Evolutionary conservation across 441 rosid species (phyloP), one percentile per base, ranked within the genome.

Genomic region (Erodium moschatum): DNA sequence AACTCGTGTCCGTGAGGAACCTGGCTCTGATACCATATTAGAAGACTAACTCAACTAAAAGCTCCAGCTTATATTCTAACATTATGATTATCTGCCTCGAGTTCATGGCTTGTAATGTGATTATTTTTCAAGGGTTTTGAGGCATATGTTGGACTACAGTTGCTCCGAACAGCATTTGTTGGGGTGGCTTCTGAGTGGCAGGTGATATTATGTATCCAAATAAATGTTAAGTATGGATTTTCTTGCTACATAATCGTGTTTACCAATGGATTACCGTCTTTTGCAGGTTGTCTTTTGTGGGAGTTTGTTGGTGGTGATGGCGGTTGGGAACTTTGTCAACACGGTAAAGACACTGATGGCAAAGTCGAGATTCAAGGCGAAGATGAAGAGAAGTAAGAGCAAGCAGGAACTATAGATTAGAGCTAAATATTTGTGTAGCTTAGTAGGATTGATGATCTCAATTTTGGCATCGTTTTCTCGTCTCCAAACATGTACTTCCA

Each of bases 281-380:
- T 67, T 77, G 74, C 94, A 90, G 97, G 88, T 92, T 9, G 79
- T 82, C 61, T 71, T 86, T 67, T 93, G 96, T 68, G 98, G 98
- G 68, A 58, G 86, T 64, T 87, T 93, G 50, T 79, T 93, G 84
- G 85, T 93, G 58, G 77, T 91, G 38, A 91, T 93, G 98, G 98
- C 98, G 0, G 80, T 83, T 38, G 98, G 98, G 69, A 93, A 91
- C 84, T 93, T 93, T 78, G 74, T 76, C 66, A 89, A 88, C 81
- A 93, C 98, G 0, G 92, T 91, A 58, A 80, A 89, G 83, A 89
- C 97, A 13, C 85, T 93, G 29, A 81, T 88, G 95, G 77, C 76
- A 9, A 93, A 91, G 81, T 93, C 96, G 27, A 87, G 97, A 85
- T 91, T 93, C 70, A 93, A 93, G 84, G 97, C 97, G 16, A 91